Conservation (phyloP, 1,139 yeast genomes). For the Suhomyces kunorum region DNA sequence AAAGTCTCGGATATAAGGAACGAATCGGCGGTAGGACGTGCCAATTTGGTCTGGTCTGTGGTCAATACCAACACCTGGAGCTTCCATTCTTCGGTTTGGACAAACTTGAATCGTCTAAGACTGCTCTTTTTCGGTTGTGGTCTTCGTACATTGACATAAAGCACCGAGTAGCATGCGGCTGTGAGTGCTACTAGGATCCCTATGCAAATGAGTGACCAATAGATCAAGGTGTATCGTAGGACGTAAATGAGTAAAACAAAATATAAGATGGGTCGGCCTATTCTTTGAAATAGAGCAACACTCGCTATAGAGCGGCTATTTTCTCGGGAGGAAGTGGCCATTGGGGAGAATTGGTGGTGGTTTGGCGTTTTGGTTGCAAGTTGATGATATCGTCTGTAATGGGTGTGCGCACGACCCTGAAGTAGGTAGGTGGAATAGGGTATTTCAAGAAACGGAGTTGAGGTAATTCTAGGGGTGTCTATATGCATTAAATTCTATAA, state of each 20-base stretch:
- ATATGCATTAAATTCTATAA: not conserved
- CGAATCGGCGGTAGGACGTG: constrained; percentile 45
- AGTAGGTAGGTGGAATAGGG: too few relatives aligned
- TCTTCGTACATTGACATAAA: constrained; percentile 9
- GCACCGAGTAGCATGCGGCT: constrained; percentile 5
- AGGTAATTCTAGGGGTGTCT: too few relatives aligned
- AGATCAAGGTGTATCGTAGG: constrained; percentile 15
- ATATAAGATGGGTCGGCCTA: constrained; percentile 4
- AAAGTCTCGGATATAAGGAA: constrained; percentile 55
- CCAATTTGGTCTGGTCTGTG: constrained; percentile 8
- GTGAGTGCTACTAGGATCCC: constrained; percentile 5
- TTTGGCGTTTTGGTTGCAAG: constrained; percentile 3
- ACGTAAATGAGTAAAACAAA: constrained; percentile 11
- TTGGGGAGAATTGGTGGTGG: not conserved
- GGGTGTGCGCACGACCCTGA: constrained; percentile 1
- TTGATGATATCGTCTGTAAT: constrained; percentile 1
- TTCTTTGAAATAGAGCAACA: not conserved
- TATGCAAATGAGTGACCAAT: constrained; percentile 12
- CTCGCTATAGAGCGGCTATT: not conserved
- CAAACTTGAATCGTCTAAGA: constrained; percentile 14
- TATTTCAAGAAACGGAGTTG: too few relatives aligned
- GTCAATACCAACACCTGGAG: constrained; percentile 9
- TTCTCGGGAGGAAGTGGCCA: constrained; percentile 5
- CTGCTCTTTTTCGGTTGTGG: constrained; percentile 1
- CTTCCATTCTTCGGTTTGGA: constrained; percentile 13